Evolutionary conservation across 371 early-diverging fungal genomes (phyloP).

Genomic region (Zopfochytrium polystomum): DNA sequence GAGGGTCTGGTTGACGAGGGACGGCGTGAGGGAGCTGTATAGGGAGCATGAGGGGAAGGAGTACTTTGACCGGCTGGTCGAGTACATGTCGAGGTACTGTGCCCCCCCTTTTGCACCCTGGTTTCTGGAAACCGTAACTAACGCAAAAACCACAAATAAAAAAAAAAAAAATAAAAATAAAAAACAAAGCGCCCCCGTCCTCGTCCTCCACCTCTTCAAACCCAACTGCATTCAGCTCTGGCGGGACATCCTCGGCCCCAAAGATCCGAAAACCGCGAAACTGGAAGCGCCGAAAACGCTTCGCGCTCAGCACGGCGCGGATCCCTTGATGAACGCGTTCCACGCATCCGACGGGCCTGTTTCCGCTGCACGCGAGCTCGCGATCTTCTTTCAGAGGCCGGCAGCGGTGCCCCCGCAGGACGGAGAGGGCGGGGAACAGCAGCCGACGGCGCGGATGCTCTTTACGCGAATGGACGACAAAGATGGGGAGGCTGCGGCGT

Average conservation of each 20-base stretch:
- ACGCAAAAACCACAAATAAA: too few relatives aligned
- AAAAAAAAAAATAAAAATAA: too few relatives aligned
- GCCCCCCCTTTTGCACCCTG: not conserved
- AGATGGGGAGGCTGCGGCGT: conserved; percentile 5
- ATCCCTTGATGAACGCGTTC: conserved; percentile 69
- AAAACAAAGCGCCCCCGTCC: conserved; percentile 70
- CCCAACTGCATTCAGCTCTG: conserved; percentile 60
- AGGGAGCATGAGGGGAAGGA: conserved; percentile 44
- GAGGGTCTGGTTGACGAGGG: conserved; percentile 55
- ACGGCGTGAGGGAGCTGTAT: conserved; percentile 49
- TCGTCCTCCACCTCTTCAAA: conserved; percentile 65
- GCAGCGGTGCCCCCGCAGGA: conserved; percentile 12
- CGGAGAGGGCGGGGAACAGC: conserved; percentile 1
- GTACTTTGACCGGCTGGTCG: conserved; percentile 39
- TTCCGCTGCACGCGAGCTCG: conserved; percentile 68
- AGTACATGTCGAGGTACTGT: conserved; percentile 39
- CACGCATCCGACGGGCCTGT: conserved; percentile 73
- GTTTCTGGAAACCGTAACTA: too few relatives aligned
- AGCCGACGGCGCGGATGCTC: conserved; percentile 1
- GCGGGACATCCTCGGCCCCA: conserved; percentile 49
- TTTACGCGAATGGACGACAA: not conserved
- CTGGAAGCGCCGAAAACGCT: conserved; percentile 45
- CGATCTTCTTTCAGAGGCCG: conserved; percentile 49
- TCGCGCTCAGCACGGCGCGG: conserved; percentile 63
- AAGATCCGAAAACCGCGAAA: conserved; percentile 40